Evolutionary conservation across 352 stramenopile species (phyloP).

Genomic region (Globisporangium echinulatum): DNA sequence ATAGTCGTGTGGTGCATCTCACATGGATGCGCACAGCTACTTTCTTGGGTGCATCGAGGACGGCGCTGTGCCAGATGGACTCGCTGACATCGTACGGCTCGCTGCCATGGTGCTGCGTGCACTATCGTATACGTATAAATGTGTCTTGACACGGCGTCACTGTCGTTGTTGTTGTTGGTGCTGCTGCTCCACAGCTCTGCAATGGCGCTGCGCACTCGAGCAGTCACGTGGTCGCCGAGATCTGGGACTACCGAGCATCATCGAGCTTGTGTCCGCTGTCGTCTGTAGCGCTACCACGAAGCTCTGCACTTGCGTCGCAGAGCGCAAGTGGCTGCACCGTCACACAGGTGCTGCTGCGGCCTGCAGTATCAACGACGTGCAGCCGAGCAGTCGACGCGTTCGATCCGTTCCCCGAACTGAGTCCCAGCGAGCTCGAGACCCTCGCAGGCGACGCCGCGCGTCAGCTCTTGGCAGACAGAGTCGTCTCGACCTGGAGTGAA

Average conservation of each 20-base stretch:
- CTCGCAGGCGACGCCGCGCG: constrained; percentile 26
- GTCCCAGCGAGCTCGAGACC: constrained; percentile 22
- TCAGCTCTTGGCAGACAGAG: constrained; percentile 15
- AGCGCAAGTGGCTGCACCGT: neutral
- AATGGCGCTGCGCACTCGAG: no score
- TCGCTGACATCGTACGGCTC: constrained; percentile 42
- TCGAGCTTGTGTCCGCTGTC: constrained; percentile 25
- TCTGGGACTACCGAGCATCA: constrained; percentile 31
- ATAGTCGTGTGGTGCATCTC: neutral
- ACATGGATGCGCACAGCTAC: constrained; percentile 24
- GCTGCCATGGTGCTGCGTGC: no score
- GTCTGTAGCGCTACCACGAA: constrained; percentile 18
- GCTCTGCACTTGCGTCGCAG: neutral
- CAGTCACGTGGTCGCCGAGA: constrained; percentile 21
- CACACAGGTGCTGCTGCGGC: constrained; percentile 2
- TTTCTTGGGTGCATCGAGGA: constrained; percentile 55
- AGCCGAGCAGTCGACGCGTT: constrained; percentile 5
- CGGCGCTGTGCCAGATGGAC: constrained; percentile 43
- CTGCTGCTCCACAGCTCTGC: no score
- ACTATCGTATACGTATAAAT: no score
- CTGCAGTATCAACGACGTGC: neutral
- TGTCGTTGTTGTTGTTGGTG: no score
- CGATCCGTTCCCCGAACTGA: constrained; percentile 13
- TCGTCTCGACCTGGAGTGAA: neutral
- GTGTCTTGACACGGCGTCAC: no score